Conservation (phyloP, 2,329 filamentous ascomycete species). For the Talaromyces piceae region DNA sequence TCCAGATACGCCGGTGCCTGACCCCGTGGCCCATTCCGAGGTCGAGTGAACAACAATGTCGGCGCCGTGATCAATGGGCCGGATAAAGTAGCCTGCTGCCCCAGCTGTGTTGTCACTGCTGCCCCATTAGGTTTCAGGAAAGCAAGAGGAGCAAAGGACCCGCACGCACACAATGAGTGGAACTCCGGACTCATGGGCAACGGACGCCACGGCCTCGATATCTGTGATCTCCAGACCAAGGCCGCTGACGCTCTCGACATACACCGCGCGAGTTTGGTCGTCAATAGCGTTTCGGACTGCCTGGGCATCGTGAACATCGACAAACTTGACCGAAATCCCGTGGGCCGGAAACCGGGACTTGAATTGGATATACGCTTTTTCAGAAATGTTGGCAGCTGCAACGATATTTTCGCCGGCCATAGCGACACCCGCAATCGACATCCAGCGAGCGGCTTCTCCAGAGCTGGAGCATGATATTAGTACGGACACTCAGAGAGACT, state of each 20-base stretch:
- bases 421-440: slow-evolving; percentile 69
- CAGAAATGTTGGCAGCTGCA: slow-evolving; percentile 77
- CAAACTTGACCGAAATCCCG: slow-evolving; percentile 76
- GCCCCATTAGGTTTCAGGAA: not conserved
- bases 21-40: slow-evolving; percentile 89
- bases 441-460: slow-evolving; percentile 81
- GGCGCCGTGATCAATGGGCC: slow-evolving; percentile 76
- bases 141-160: not conserved
- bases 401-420: slow-evolving; percentile 83
- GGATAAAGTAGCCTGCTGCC: slow-evolving; percentile 74
- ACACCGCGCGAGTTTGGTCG: slow-evolving; percentile 81
- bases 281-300: slow-evolving; percentile 73
- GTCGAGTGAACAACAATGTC: slow-evolving; percentile 87
- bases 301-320: slow-evolving; percentile 65
- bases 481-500: not conserved
- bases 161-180: slow-evolving; percentile 48
- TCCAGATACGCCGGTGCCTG: slow-evolving; percentile 78
- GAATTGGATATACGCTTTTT: slow-evolving; percentile 89
- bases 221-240: slow-evolving; percentile 83
- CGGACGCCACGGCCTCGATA: slow-evolving; percentile 70
- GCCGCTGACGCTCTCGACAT: slow-evolving; percentile 83
- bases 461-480: slow-evolving; percentile 28
- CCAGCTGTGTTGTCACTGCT: slow-evolving; percentile 73
- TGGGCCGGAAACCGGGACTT: slow-evolving; percentile 76
- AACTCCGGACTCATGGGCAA: slow-evolving; percentile 63